Percentiles rank a stretch among this genome's conserved stretches.
Conservation (phyloP, 805 yeast genomes). For the Jamesozyma piceae region DNA sequence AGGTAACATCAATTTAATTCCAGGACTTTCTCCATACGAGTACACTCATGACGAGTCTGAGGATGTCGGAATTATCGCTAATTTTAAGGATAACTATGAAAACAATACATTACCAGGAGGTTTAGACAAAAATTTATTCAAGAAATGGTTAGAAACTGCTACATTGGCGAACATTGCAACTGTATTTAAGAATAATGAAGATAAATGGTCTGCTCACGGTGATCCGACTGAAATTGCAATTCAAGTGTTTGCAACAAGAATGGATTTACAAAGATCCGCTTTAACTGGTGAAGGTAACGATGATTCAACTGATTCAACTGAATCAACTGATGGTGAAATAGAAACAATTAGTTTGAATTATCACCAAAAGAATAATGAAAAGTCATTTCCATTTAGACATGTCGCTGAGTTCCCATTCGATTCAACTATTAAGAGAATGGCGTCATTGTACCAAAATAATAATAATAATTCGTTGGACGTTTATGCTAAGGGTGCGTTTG, state of each 20-base stretch:
- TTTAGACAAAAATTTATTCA: slow-evolving; percentile 25
- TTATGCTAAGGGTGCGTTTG: slow-evolving; percentile 85
- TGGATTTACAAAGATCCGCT: slow-evolving; percentile 40
- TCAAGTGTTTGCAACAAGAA: slow-evolving; percentile 62
- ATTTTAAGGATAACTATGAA: slow-evolving; percentile 17
- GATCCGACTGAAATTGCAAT: slow-evolving; percentile 88
- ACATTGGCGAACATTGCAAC: slow-evolving; percentile 74
- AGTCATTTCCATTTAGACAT: slow-evolving; percentile 41
- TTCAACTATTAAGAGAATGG: slow-evolving; percentile 82
- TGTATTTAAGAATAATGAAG: slow-evolving; percentile 41
- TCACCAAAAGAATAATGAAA: slow-evolving; percentile 33
- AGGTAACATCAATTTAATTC: slow-evolving; percentile 78
- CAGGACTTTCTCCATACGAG: slow-evolving; percentile 43
- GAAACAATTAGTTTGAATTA: neutral
- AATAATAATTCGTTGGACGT: slow-evolving; percentile 46
- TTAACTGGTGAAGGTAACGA: slow-evolving; percentile 31
- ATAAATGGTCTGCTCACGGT: slow-evolving; percentile 68
- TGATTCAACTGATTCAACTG: slow-evolving; percentile 15
- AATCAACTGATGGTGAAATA: neutral
- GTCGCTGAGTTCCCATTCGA: slow-evolving; percentile 75
- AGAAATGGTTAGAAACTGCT: slow-evolving; percentile 53
- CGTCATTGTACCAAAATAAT: slow-evolving; percentile 53
- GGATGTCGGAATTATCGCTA: slow-evolving; percentile 24
- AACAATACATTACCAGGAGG: slow-evolving; percentile 10
- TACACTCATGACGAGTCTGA: slow-evolving; percentile 23